Evolutionary conservation across 352 stramenopile species (phyloP).

Genomic region (Globisporangium nagaii): DNA sequence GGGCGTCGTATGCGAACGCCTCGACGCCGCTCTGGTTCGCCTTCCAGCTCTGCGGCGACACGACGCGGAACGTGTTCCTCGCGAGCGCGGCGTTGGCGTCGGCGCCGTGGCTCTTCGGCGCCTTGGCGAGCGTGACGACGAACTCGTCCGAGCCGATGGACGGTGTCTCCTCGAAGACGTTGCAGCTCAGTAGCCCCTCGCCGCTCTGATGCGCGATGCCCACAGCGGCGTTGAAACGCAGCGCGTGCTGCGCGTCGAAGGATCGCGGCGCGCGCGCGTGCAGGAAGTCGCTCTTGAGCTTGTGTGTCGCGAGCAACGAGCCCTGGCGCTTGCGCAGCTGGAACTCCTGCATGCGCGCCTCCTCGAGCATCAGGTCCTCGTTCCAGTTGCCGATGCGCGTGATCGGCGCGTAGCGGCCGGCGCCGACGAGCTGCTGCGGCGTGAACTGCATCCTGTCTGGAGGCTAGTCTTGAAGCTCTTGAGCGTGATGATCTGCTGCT

Average conservation of each 20-base stretch:
- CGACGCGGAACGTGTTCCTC: constrained; percentile 64
- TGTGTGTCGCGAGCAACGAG: constrained; percentile 73
- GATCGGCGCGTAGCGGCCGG: constrained; percentile 65
- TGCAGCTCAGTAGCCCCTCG: constrained; percentile 47
- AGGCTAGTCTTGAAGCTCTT: neutral
- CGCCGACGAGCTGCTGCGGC: constrained; percentile 85
- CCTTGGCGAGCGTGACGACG: constrained; percentile 37
- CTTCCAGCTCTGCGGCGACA: constrained; percentile 43
- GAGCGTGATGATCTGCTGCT: neutral
- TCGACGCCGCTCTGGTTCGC: constrained; percentile 19
- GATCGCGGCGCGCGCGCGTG: constrained; percentile 59
- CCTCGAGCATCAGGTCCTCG: constrained; percentile 86
- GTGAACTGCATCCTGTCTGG: constrained; percentile 76
- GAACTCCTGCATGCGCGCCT: constrained; percentile 83
- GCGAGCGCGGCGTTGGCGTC: constrained; percentile 23
- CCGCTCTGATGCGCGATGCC: constrained; percentile 49
- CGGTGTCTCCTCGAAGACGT: constrained; percentile 81
- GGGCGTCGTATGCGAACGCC: constrained; percentile 9
- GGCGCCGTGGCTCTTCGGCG: neutral
- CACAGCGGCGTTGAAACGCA: constrained; percentile 60
- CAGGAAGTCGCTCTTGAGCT: constrained; percentile 72
- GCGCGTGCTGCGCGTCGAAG: constrained; percentile 22
- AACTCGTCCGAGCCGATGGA: constrained; percentile 76
- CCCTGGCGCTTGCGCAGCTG: constrained; percentile 74
- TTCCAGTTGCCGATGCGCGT: constrained; percentile 90